Evolutionary conservation across 1,284 basidiomycete genomes (phyloP).

Genomic region (Hymenochaete sp.): DNA sequence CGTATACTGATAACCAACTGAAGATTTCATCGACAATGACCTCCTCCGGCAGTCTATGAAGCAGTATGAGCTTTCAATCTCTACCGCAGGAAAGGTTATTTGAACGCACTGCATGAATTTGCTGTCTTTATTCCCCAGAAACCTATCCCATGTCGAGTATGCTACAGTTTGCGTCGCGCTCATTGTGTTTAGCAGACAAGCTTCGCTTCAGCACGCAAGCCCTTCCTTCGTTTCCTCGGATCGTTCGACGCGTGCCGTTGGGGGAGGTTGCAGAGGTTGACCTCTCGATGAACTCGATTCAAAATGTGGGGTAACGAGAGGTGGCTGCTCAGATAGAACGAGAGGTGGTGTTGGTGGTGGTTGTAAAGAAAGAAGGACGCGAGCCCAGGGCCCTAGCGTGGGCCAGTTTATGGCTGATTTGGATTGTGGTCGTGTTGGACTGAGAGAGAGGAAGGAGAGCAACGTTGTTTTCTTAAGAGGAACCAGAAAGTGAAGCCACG

Average conservation of each 20-base stretch:
- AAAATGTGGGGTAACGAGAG: background rate
- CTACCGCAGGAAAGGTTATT: background rate
- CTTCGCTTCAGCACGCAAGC: too few relatives aligned
- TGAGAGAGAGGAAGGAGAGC: too few relatives aligned
- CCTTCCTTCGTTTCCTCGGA: background rate
- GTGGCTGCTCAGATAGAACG: background rate
- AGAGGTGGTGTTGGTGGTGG: too few relatives aligned
- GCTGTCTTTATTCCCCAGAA: constrained; percentile 1
- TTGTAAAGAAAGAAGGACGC: too few relatives aligned
- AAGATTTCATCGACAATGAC: constrained; percentile 16
- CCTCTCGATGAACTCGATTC: background rate
- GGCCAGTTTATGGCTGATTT: too few relatives aligned
- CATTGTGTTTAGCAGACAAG: constrained; percentile 3
- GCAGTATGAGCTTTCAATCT: background rate
- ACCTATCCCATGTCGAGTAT: constrained; percentile 6
- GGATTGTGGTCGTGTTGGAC: too few relatives aligned
- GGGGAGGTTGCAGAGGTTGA: background rate
- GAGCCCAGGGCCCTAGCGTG: too few relatives aligned
- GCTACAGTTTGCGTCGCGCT: background rate
- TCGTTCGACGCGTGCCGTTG: background rate
- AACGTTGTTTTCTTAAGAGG: too few relatives aligned
- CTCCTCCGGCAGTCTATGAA: constrained; percentile 12
- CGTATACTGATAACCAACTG: constrained; percentile 7
- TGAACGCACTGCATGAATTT: background rate
- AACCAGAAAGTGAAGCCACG: too few relatives aligned